Evolutionary conservation across 179 eudicot species (phyloP).

Genomic region (Spergularia azorica): DNA sequence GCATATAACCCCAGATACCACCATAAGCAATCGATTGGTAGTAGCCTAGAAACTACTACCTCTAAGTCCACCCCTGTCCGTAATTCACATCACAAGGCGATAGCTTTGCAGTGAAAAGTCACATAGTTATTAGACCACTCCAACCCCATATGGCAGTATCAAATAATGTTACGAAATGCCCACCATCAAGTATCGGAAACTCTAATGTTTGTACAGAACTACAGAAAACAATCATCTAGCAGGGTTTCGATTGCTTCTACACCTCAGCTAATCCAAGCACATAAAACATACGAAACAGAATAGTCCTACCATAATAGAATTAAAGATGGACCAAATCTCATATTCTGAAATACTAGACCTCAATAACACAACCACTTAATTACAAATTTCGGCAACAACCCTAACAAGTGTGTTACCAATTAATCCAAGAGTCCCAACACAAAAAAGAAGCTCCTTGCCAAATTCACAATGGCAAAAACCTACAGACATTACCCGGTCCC

Average conservation of each 20-base stretch:
- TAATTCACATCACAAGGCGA: background rate
- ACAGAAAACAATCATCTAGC: constrained; percentile 11
- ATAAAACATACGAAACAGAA: background rate
- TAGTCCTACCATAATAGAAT: background rate
- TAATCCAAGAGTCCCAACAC: constrained; percentile 8
- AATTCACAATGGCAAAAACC: constrained; percentile 15
- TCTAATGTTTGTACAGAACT: background rate
- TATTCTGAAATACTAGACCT: background rate
- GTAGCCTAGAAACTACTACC: background rate
- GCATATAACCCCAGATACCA: background rate
- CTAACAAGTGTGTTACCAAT: background rate
- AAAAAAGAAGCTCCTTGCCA: background rate
- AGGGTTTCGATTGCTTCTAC: background rate
- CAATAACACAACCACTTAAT: constrained; percentile 5
- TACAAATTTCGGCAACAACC: background rate
- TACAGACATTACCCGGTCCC: constrained; percentile 18
- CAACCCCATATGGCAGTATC: background rate
- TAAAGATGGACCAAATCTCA: background rate
- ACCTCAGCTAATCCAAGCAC: constrained; percentile 5
- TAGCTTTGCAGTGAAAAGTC: background rate
- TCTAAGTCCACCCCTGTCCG: background rate
- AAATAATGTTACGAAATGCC: background rate
- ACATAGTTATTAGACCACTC: background rate
- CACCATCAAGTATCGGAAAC: background rate
- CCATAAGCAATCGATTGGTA: background rate